Evolutionary conservation across 2,329 filamentous ascomycete species (phyloP), one percentile per base, ranked within the genome.

Genomic region (Orbilia ellipsospora): DNA sequence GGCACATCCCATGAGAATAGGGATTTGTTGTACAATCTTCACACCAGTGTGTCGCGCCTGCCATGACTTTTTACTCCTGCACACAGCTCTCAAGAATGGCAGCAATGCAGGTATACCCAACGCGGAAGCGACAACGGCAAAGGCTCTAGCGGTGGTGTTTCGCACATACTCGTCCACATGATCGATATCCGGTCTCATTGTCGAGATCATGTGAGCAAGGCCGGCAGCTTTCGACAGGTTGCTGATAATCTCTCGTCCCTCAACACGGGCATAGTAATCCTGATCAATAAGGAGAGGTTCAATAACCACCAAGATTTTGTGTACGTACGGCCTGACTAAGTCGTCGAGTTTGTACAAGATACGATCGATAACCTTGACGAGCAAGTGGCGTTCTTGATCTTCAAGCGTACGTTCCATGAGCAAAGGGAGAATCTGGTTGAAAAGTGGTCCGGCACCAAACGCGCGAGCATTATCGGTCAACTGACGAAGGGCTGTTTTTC

Each of bases 241-340:
- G 66, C 94, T 98, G 80, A 99, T 99, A 80, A 99, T 99, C 82
- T 99, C 95, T 79, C 95, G 92, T 83, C 95, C 95, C 83, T 99
- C 95, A 4, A 99, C 95, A 82, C 95, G 91, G 50, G 96, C 95
- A 82, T 99, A 99, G 84, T 99, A 99, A 84, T 99, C 96, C 84
- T 99, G 95, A 81, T 99, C 96, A 80, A 99, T 99, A 78, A 99
- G 91, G 59, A 99, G 86, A n/a, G 95, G 95, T 83, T 99, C 96
- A 80, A 99, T 99, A 81, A 99, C 95, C 63, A 99, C 95, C 70
- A 99, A 84, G 77, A 99, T 99, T 85, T 98, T 98, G 85, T 99
- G 96, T 15, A 97, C 94, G 78, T 94, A 99, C 20, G 95, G 95
- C 48, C 95, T 89, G 64, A 99, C 95, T 78, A 98, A 87, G 80